Evolutionary conservation across 495 filamentous ascomycete genomes (phyloP), one percentile per base, ranked within the genome.

Genomic region (Aspergillus haitiensis): DNA sequence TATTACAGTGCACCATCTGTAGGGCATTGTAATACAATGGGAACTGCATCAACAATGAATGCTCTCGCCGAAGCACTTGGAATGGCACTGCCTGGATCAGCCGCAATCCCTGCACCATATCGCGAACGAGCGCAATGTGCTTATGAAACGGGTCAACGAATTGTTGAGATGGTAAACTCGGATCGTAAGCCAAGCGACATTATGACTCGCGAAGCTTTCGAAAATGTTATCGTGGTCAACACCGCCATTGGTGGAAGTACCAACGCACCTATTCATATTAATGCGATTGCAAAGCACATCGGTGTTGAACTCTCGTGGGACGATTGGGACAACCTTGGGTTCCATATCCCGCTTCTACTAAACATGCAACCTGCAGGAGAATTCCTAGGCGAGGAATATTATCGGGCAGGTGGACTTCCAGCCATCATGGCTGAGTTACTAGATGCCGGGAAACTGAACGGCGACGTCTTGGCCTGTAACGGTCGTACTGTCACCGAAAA

Each of bases 41-140:
- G 81, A 49, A 84, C 81, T 16, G 81, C 81, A 13, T 83, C 80
- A 6, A 84, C 81, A 0, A 84, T 84, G 81, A 82, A 83, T 59
- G 80, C 81, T 3, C 71, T 83, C 0, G 78, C 79, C 45, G 81
- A 83, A 64, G 79, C 81, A 3, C 70, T 84, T 0, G 81, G 81
- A 15, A 84, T 84, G 81, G 80, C 81, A 1, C 71, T 84, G 1
- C 81, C 81, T 6, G 80, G 79, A 9, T 82, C 80, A 13, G 77
- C 81, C 1, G 79, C 79, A 9, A 82, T 83, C 6, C 81, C 81
- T 7, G 81, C 81, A 7, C 75, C 78, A 10, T 82, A 83, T 56
- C 73, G 79, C 10, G 75, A 83, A 58, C 64, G 81, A 66, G 71
- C 70, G 0, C 80, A 84, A 65, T 82, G 75, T 34, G 81, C 80